Evolutionary conservation across 305 asterid species (phyloP).

Genomic region (Solanum chacoense): DNA sequence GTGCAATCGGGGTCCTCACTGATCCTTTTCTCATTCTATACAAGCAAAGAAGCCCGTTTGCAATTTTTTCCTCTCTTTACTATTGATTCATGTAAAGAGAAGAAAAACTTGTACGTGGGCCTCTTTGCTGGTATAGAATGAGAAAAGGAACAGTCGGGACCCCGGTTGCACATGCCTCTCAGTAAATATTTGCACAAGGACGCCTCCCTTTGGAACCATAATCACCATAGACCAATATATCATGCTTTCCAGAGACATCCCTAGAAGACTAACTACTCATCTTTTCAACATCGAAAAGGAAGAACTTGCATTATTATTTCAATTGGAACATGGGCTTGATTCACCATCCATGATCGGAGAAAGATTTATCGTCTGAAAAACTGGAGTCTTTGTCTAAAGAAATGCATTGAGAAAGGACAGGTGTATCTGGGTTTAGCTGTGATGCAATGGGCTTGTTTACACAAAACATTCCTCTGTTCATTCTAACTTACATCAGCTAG

Average conservation of each 20-base stretch:
- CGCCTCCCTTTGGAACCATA: constrained; percentile 23
- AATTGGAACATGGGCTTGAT: not conserved
- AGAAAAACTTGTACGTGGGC: not conserved
- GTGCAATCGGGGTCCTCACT: constrained; percentile 69
- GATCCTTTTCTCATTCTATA: constrained; percentile 64
- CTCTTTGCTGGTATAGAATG: not conserved
- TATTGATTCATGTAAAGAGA: not conserved
- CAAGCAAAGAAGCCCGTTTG: constrained; percentile 53
- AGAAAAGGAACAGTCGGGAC: not conserved
- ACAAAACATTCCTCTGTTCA: not conserved
- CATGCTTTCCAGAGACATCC: constrained; percentile 30
- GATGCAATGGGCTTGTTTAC: not conserved
- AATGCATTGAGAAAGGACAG: not conserved
- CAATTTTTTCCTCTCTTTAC: constrained; percentile 76
- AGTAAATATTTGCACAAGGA: constrained; percentile 54
- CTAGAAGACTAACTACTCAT: constrained; percentile 49
- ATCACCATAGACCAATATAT: not conserved
- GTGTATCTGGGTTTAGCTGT: not conserved
- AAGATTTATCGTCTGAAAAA: not conserved
- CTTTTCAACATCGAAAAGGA: constrained; percentile 9
- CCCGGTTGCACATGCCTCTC: constrained; percentile 53
- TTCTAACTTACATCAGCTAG: not conserved
- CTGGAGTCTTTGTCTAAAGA: not conserved
- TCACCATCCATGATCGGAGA: not conserved
- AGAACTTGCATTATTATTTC: not conserved